These are phyloP conservation scores for Talaromyces borbonicus DNA, from an alignment of 495 filamentous ascomycete species.

Conservation along the genomic window DNA sequence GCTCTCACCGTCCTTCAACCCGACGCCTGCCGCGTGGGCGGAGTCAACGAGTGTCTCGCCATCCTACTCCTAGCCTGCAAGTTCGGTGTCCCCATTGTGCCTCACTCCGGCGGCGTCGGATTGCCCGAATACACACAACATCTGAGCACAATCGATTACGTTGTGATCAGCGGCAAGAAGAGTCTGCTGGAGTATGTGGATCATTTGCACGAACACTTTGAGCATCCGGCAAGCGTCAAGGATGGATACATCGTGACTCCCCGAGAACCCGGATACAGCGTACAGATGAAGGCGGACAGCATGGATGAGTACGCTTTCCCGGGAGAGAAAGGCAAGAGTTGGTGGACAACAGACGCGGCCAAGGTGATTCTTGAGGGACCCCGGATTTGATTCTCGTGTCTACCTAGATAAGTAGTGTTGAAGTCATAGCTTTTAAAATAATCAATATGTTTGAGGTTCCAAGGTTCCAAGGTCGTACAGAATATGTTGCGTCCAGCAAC, in stretches of 20 bases:
- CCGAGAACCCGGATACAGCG: constrained; percentile 71
- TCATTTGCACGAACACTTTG: constrained; percentile 88
- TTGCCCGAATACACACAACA: constrained; percentile 94
- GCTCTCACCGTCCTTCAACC: constrained; percentile 86
- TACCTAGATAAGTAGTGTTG: background rate
- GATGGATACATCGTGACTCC: constrained; percentile 87
- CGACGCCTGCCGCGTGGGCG: constrained; percentile 84
- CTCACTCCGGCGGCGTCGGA: constrained; percentile 82
- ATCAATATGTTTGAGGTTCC: background rate
- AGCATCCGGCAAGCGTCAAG: constrained; percentile 67
- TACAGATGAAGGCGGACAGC: constrained; percentile 85
- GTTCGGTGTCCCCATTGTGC: constrained; percentile 71
- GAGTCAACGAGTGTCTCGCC: constrained; percentile 85
- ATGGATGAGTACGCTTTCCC: constrained; percentile 72
- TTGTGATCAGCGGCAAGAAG: constrained; percentile 72
- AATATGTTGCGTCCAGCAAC: no score
- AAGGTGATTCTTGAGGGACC: constrained; percentile 52
- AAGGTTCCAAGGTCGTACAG: no score
- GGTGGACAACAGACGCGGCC: constrained; percentile 70
- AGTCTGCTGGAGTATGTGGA: constrained; percentile 87
- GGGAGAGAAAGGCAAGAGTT: constrained; percentile 64
- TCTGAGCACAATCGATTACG: constrained; percentile 87
- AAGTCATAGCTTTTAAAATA: background rate
- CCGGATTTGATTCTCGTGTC: constrained; percentile 16
- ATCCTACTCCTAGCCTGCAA: constrained; percentile 89